phyloP scores from a whole-genome alignment of 116 monocot genomes.

The Papilionanthe hybrid region DNA sequence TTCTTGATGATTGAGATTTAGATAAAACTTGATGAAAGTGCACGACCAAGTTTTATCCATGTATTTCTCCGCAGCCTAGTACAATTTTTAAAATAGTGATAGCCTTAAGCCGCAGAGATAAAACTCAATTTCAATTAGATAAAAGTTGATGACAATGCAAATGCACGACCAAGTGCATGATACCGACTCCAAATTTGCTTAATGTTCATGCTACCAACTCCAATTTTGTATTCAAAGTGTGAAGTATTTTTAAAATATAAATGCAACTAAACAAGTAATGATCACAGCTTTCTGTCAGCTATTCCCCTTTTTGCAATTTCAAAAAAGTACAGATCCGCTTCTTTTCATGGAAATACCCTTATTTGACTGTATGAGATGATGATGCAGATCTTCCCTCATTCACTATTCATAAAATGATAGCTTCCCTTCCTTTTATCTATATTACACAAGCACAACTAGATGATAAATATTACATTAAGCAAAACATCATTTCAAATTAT shows the following conservation, averaged over 20 bases:
- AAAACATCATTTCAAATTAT: constrained; percentile 1
- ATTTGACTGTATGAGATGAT: too few relatives aligned
- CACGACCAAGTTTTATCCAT: neutral
- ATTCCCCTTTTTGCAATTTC: too few relatives aligned
- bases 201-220: neutral
- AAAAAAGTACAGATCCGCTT: too few relatives aligned
- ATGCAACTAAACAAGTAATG: neutral
- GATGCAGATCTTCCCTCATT: neutral
- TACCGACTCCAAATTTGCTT: neutral
- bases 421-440: neutral
- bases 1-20: too few relatives aligned
- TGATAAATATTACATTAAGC: neutral
- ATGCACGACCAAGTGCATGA: neutral
- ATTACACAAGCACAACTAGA: neutral
- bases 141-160: neutral
- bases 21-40: neutral
- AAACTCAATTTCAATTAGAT: neutral
- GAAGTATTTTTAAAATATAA: neutral
- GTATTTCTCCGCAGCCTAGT: too few relatives aligned
- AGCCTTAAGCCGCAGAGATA: too few relatives aligned
- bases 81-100: too few relatives aligned
- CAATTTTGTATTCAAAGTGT: neutral
- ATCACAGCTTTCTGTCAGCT: too few relatives aligned
- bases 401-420: neutral
- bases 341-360: too few relatives aligned